phyloP scores from a whole-genome alignment of 2,329 filamentous ascomycete species.

The Aureobasidium sp. region DNA sequence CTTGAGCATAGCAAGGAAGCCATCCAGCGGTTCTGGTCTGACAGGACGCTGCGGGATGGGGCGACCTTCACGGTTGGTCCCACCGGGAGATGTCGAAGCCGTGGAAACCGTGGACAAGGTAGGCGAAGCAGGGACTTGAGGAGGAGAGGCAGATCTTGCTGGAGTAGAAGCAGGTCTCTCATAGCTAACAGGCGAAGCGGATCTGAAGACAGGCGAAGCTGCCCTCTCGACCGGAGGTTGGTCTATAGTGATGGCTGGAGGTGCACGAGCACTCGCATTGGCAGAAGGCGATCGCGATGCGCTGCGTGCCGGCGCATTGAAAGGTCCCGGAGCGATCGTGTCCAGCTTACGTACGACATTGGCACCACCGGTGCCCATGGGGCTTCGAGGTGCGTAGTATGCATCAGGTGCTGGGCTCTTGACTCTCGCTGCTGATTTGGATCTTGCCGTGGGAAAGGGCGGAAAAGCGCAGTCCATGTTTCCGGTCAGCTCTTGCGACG shows the following conservation, averaged over 20 bases:
- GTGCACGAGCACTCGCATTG: neutral
- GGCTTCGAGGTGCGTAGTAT: slow-evolving; percentile 37
- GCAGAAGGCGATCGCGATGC: neutral
- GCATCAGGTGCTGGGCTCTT: slow-evolving; percentile 14
- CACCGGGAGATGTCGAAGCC: neutral
- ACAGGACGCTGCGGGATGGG: slow-evolving; percentile 27
- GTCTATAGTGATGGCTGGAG: neutral
- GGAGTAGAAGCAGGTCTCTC: slow-evolving; percentile 1
- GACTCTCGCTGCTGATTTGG: slow-evolving; percentile 21
- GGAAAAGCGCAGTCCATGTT: slow-evolving; percentile 47
- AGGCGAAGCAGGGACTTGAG: neutral
- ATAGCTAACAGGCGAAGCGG: neutral
- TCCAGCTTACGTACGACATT: slow-evolving; percentile 51
- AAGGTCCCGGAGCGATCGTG: slow-evolving; percentile 54
- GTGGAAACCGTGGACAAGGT: neutral
- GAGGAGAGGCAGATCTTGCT: neutral
- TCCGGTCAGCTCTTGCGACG: slow-evolving; percentile 38
- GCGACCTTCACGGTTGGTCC: slow-evolving; percentile 8
- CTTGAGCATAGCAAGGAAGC: slow-evolving; percentile 16
- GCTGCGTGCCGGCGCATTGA: slow-evolving; percentile 35
- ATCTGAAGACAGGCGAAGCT: neutral
- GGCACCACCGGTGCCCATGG: slow-evolving; percentile 29
- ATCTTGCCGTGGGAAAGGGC: slow-evolving; percentile 38
- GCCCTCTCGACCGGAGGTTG: slow-evolving; percentile 2
- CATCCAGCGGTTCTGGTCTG: slow-evolving; percentile 22